Base-by-base conservation (phyloP, 2,329 filamentous ascomycete genomes). In the Epicoccum sorghinum region DNA sequence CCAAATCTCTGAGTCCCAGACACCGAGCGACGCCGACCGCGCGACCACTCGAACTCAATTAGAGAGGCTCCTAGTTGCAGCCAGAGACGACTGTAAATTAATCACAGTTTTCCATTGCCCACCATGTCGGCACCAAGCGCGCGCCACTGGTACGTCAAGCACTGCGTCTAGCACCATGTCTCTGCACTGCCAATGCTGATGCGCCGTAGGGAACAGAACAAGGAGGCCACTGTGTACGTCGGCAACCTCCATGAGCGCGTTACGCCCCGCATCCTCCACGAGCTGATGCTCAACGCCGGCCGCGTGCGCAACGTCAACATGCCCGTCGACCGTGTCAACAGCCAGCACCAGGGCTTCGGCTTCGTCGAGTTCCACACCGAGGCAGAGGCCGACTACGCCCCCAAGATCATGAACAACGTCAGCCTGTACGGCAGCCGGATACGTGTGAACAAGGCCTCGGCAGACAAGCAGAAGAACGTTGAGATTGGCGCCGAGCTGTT, bases 351-450 rank as follows among this genome's bases (percentile, higher is more conserved):
- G 78, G 95, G 95, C 66, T 99, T 97, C 81, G 95, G 95, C 68
- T 99, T 99, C 78, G 95, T 99, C 77, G 95, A 99, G 78, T 99
- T 97, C 77, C 93, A 92, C 71, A 93, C 89, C 64, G 92, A 96
- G 73, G 88, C 92, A 70, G 95, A 97, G 76, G 95, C 95, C 67
- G 95, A 98, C 74, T 99, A 99, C 79, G 93, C 95, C 22, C 90
- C 92, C 66, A 89, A 93, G 72, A 91, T 97, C 65, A 96, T 98
- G 89, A 98, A 98, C 78, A 91, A 93, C 72, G 89, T 98, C 64
- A 89, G 93, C 57, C 81, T 99, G 23, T 96, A 89, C 76, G 93
- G 93, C 61, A 98, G 97, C 75, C 92, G 93, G 14, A 90, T 99
- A 67, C 89, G 95, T 68, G 93, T 99, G 60, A 99, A 99, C 81